These are phyloP conservation scores for Yarrowia galli DNA, from an alignment of 1,139 yeast species.

Conservation along the genomic window DNA sequence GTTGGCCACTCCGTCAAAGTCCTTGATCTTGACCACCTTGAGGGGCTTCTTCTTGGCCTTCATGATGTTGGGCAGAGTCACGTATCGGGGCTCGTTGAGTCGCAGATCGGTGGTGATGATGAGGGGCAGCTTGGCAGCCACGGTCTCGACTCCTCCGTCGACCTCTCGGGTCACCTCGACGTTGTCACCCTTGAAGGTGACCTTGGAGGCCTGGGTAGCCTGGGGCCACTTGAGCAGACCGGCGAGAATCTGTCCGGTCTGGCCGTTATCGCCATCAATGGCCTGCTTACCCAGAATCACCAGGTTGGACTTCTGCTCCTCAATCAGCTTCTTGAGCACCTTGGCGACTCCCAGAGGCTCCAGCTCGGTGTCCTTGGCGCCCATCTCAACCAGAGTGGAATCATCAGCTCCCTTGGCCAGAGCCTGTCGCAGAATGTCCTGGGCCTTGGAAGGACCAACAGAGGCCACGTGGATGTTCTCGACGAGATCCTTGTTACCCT, in stretches of 20 bases:
- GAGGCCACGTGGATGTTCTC: constrained; percentile 91
- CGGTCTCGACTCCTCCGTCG: constrained; percentile 92
- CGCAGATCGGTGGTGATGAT: constrained; percentile 92
- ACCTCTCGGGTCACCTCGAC: constrained; percentile 88
- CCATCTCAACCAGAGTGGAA: constrained; percentile 81
- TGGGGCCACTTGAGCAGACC: constrained; percentile 97
- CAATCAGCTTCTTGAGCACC: constrained; percentile 74
- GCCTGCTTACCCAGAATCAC: constrained; percentile 95
- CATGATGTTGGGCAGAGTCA: constrained; percentile 93
- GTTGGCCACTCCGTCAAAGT: constrained; percentile 68
- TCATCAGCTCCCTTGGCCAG: constrained; percentile 94
- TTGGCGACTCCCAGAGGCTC: constrained; percentile 96
- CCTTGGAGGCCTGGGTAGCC: constrained; percentile 94
- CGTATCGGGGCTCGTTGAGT: constrained; percentile 92
- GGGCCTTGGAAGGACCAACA: constrained; percentile 86
- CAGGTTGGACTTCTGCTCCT: constrained; percentile 73
- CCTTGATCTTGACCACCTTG: constrained; percentile 71
- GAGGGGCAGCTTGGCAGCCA: constrained; percentile 80
- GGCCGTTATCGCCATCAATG: constrained; percentile 92
- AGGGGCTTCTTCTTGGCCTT: constrained; percentile 97
- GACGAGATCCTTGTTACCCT: constrained; percentile 71
- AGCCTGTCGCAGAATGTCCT: constrained; percentile 86
- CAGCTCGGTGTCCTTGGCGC: constrained; percentile 62
- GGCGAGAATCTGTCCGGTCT: constrained; percentile 97
- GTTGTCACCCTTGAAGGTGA: constrained; percentile 65